Conservation (phyloP, 306 rosid species). For the Dryas octopetala region DNA sequence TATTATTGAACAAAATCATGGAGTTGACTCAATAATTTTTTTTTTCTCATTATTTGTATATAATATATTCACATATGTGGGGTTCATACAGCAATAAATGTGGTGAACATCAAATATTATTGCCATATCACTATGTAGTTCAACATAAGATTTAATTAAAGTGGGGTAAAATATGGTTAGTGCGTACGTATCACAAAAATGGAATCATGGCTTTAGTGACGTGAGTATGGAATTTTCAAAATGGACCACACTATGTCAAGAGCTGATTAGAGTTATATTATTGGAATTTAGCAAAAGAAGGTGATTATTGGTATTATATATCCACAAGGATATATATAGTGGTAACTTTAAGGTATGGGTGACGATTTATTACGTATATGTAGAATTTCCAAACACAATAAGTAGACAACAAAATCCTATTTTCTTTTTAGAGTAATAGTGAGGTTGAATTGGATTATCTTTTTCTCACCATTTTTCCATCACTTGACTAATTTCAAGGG, state of each 20-base stretch:
- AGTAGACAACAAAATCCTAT: not conserved
- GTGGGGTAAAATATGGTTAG: not conserved
- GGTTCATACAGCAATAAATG: not conserved
- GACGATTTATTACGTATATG: not conserved
- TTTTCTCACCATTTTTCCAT: no score
- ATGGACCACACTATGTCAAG: no score
- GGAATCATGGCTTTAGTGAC: not conserved
- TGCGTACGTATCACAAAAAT: no score
- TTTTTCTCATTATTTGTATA: not conserved
- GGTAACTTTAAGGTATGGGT: no score
- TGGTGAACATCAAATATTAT: no score
- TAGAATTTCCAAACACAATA: not conserved
- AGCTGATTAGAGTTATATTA: no score
- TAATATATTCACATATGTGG: not conserved
- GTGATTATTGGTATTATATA: no score
- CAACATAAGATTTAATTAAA: not conserved
- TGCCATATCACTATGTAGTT: no score
- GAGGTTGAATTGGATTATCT: not conserved
- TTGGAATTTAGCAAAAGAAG: no score
- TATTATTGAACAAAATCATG: slow-evolving; percentile 3
- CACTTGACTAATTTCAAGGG: no score
- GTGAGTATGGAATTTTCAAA: not conserved
- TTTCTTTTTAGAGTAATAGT: no score
- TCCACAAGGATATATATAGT: no score
- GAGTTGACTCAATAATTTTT: slow-evolving; percentile 1